Base-by-base conservation (phyloP, 2,329 filamentous ascomycete species). In the Colletotrichum siamense region DNA sequence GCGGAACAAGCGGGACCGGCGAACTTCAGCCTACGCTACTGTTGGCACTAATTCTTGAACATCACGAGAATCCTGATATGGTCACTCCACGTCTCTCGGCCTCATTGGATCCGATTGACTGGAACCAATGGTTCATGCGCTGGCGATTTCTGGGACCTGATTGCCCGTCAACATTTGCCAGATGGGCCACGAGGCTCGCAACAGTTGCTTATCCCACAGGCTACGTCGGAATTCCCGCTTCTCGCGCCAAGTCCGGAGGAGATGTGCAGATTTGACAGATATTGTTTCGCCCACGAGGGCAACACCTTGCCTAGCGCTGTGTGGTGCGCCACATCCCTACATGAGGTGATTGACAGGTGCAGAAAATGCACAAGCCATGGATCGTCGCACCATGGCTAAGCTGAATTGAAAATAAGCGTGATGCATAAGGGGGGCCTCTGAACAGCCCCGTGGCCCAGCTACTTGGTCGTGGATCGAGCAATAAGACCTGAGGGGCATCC, bases 401-500 rank as follows among this genome's bases (percentile, higher is more conserved):
- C 67, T 69, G 67, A 32, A 69, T 59, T 57, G 22, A 66, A 66
- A 66, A 64, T 62, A 71, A 71, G 69, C 30, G 36, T 36, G 39
- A 16, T 71, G 59, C 61, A 36, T 36, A 59, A 70, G 64, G 39
- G n/a, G 49, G 36, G 30, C 8, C 26, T 24, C 13, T n/a, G 22
- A 32, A 44, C 24, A 49, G 13, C 30, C 18, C 30, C 32, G 67
- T 62, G 34, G 55, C 55, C 67, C 52, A 39, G 24, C 67, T 69
- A 22, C 34, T 61, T n/a, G 67, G 67, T 22, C 55, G 34, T 57
- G 28, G 34, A 6, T 66, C 30, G 62, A 63, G 62, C n/a, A 67
- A 75, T 75, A 75, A 75, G 73, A 75, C 73, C 49, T 28, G 57
- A 49, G 26, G 36, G 62, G 55, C 55, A 66, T 65, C 73, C 68